These are phyloP conservation scores for Erucastrum elatum DNA, from an alignment of 345 rosid species.

Conservation along the genomic window DNA sequence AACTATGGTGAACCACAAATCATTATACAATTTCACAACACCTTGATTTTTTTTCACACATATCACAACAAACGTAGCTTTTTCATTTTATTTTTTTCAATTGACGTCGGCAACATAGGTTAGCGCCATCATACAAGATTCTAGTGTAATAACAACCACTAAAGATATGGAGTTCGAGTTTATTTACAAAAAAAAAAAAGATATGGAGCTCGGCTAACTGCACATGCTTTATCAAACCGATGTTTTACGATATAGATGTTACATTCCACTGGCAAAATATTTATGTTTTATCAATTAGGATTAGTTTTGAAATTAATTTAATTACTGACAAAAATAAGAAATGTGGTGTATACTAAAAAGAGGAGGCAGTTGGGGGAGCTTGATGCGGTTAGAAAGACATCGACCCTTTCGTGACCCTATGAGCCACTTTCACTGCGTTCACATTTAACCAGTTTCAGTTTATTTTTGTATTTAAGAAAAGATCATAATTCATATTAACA, in stretches of 20 bases:
- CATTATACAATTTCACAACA: not conserved
- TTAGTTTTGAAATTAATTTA: not conserved
- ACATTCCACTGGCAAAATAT: not conserved
- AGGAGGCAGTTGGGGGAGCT: constrained; percentile 42
- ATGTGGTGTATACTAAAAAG: not conserved
- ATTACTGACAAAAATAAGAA: constrained; percentile 10
- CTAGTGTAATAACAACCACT: constrained; percentile 6
- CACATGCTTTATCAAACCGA: not conserved
- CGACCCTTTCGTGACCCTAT: constrained; percentile 53
- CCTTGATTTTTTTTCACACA: not conserved
- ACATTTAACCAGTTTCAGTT: not conserved
- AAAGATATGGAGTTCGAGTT: not conserved
- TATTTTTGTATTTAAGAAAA: not conserved
- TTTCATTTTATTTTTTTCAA: not conserved
- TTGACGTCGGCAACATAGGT: constrained; percentile 26
- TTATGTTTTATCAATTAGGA: not conserved
- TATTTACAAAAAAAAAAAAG: not conserved
- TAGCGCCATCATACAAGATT: not conserved
- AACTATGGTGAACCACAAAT: not conserved
- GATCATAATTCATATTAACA: not conserved
- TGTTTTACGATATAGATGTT: not conserved
- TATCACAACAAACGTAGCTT: not conserved
- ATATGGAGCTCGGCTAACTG: not conserved
- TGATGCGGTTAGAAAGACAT: constrained; percentile 26
- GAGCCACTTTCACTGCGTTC: constrained; percentile 46